A percentile compares a stretch with the other conserved stretches of the same genome.
These are phyloP conservation scores for Aureobasidium vineae DNA, from an alignment of 2,329 filamentous ascomycete species.

Conservation along the genomic window DNA sequence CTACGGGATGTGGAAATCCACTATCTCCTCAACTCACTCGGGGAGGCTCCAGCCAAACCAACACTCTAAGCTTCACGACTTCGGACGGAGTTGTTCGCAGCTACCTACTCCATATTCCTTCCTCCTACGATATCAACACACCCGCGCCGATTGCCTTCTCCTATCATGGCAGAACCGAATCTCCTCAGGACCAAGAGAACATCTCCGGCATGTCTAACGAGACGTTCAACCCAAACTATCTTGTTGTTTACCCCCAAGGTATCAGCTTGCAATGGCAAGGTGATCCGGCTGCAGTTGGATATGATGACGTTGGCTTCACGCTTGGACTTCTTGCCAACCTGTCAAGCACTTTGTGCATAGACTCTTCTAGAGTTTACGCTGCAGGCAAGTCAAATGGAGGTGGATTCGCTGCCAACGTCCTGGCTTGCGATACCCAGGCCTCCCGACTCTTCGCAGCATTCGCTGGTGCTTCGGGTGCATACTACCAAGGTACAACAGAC, in stretches of 20 bases:
- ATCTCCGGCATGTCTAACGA: conserved; percentile 50
- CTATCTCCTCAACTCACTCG: conserved; percentile 29
- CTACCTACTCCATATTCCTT: conserved; percentile 43
- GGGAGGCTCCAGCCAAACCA: conserved; percentile 31
- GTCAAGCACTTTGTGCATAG: conserved; percentile 45
- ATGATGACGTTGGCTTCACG: conserved; percentile 48
- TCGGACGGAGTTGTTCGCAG: conserved; percentile 33
- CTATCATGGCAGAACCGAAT: conserved; percentile 47
- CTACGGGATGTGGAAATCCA: conserved; percentile 33
- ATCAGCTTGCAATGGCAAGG: conserved; percentile 43
- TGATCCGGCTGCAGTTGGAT: conserved; percentile 42
- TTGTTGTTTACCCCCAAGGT: conserved; percentile 49
- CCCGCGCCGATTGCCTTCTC: conserved; percentile 49
- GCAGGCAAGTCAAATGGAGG: conserved; percentile 56
- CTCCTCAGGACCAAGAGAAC: conserved; percentile 42
- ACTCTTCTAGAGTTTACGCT: conserved; percentile 45
- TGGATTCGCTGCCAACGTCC: conserved; percentile 48
- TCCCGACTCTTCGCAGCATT: conserved; percentile 52
- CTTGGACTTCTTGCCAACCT: conserved; percentile 44
- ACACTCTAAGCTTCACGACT: conserved; percentile 31
- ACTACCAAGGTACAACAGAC: conserved; percentile 40
- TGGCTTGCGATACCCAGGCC: conserved; percentile 48
- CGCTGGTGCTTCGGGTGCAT: conserved; percentile 50
- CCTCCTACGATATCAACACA: conserved; percentile 41
- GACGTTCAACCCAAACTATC: conserved; percentile 45